These are phyloP conservation scores for Aspergillus versicolor DNA, from an alignment of 2,329 filamentous ascomycete genomes.

Conservation along the genomic window DNA sequence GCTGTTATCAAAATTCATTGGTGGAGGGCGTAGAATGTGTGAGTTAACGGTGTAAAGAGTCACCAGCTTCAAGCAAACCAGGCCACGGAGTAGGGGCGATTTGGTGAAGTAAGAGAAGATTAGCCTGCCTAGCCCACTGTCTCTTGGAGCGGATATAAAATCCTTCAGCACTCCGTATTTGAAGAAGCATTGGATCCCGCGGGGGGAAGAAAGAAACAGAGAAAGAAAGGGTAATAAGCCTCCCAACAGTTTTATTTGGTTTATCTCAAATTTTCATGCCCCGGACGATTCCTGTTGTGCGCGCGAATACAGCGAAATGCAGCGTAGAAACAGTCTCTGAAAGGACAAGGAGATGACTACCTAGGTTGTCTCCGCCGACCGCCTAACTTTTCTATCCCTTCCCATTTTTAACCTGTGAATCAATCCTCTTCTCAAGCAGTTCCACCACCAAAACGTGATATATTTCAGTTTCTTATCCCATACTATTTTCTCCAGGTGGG, in stretches of 20 bases:
- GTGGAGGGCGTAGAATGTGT: background rate
- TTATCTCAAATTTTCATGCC: background rate
- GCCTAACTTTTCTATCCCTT: constrained; percentile 5
- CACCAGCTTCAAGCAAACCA: background rate
- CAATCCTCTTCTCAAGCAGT: background rate
- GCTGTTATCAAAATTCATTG: background rate
- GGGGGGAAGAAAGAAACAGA: too few species aligned
- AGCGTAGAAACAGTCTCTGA: background rate
- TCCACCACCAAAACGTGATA: background rate
- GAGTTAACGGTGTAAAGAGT: background rate
- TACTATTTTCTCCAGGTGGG: background rate
- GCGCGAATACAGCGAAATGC: background rate
- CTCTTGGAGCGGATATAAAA: too few species aligned
- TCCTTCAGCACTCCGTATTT: too few species aligned
- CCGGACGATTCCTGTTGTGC: background rate
- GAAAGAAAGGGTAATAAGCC: background rate
- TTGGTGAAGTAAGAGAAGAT: background rate
- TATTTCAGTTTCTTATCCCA: background rate
- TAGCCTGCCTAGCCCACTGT: too few species aligned
- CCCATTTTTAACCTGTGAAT: background rate
- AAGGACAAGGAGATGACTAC: constrained; percentile 1
- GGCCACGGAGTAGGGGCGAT: background rate
- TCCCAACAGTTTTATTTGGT: background rate
- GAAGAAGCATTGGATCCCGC: background rate
- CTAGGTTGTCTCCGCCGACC: constrained; percentile 1